Conservation (phyloP, 2,329 filamentous ascomycete species). For the Aspergillus aculeatus region DNA sequence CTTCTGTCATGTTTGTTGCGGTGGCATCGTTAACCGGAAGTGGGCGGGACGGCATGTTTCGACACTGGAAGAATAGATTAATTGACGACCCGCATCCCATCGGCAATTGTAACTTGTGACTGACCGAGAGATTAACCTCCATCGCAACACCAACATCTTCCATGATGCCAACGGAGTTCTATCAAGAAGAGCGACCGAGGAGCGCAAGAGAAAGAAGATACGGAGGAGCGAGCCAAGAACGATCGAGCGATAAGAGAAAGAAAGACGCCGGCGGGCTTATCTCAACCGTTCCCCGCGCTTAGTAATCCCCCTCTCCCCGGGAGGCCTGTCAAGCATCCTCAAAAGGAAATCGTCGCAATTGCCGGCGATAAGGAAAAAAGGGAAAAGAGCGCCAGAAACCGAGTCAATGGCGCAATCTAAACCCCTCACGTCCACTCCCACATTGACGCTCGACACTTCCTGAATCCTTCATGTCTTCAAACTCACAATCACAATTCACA, state of each 20-base stretch:
- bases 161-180: background rate
- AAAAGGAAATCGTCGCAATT: background rate
- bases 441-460: background rate
- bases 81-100: background rate
- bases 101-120: background rate
- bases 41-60: background rate
- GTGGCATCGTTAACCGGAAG: background rate
- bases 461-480: background rate
- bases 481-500: background rate
- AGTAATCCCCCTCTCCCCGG: background rate
- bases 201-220: background rate
- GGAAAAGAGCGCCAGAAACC: background rate
- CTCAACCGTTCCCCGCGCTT: constrained; percentile 1
- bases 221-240: background rate
- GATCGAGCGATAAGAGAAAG: background rate
- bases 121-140: background rate
- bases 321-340: background rate
- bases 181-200: background rate
- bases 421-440: background rate
- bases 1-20: background rate
- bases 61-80: background rate
- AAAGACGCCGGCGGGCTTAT: background rate
- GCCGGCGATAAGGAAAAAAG: background rate
- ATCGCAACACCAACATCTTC: background rate
- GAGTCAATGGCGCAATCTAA: background rate